Percentiles rank a stretch among this genome's conserved stretches.
phyloP scores from a whole-genome alignment of 2,329 filamentous ascomycete genomes.

The Beauveria sp. region DNA sequence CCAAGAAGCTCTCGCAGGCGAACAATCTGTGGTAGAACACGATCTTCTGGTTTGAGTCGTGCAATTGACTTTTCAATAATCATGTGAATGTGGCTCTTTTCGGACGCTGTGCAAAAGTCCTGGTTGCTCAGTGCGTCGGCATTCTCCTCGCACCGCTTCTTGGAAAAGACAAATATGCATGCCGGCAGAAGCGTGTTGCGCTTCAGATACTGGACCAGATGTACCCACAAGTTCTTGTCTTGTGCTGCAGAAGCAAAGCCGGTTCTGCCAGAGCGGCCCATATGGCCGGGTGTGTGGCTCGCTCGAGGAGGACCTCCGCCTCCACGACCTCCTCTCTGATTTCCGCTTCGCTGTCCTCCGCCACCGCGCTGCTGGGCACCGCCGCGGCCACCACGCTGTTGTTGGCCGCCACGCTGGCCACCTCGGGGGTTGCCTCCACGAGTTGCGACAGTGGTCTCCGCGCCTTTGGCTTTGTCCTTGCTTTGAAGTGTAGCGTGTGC shows the following conservation, averaged over 20 bases:
- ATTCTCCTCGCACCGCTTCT: constrained; percentile 95
- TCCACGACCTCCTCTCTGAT: constrained; percentile 46
- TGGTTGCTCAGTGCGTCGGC: constrained; percentile 91
- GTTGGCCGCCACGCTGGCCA: constrained; percentile 26
- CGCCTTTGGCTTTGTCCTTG: constrained; percentile 63
- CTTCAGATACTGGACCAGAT: constrained; percentile 83
- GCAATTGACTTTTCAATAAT: constrained; percentile 93
- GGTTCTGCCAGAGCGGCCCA: constrained; percentile 78
- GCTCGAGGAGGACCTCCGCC: constrained; percentile 44
- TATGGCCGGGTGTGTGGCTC: constrained; percentile 67
- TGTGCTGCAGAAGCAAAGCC: constrained; percentile 85
- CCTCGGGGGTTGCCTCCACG: constrained; percentile 31
- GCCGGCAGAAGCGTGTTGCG: constrained; percentile 82
- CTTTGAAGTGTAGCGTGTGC: constrained; percentile 77
- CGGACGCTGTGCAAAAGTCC: constrained; percentile 85
- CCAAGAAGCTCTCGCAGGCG: constrained; percentile 71
- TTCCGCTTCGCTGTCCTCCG: constrained; percentile 44
- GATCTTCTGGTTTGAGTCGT: constrained; percentile 81
- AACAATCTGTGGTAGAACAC: constrained; percentile 84
- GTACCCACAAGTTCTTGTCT: constrained; percentile 94
- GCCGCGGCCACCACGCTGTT: constrained; percentile 33
- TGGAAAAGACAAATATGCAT: constrained; percentile 98
- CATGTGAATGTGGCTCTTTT: constrained; percentile 97
- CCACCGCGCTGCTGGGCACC: constrained; percentile 44
- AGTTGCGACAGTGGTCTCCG: constrained; percentile 25